phyloP scores from a whole-genome alignment of 495 filamentous ascomycete genomes.

The Penicillium egyptiacum region DNA sequence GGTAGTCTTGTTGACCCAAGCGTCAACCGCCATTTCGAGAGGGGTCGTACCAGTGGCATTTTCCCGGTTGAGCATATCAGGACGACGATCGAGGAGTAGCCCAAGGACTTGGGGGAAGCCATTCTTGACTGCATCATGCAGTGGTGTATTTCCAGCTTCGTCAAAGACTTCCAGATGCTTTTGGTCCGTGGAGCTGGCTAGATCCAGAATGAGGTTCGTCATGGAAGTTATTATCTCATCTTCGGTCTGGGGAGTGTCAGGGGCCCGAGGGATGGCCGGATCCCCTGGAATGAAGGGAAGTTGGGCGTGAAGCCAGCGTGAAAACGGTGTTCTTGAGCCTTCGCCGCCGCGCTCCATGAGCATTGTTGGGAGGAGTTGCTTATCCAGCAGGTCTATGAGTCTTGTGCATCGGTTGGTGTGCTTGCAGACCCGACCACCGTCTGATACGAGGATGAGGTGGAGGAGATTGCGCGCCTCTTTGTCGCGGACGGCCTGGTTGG shows the following conservation, averaged over 20 bases:
- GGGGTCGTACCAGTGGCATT: constrained; percentile 71
- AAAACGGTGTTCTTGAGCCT: constrained; percentile 52
- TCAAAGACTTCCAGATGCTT: constrained; percentile 62
- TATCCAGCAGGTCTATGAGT: constrained; percentile 56
- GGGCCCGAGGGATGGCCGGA: neutral
- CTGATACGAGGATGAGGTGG: constrained; percentile 49
- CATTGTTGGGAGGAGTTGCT: constrained; percentile 44
- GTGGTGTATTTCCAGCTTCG: constrained; percentile 63
- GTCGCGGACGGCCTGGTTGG: constrained; percentile 61
- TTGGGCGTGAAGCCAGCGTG: constrained; percentile 33
- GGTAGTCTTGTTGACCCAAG: constrained; percentile 41
- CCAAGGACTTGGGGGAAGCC: constrained; percentile 37
- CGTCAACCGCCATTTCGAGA: constrained; percentile 59
- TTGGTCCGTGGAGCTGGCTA: constrained; percentile 45
- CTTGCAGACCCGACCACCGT: constrained; percentile 4
- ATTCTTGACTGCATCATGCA: constrained; percentile 56
- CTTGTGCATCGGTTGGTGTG: constrained; percentile 31
- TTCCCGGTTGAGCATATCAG: constrained; percentile 61
- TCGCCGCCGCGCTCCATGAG: constrained; percentile 45
- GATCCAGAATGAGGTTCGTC: constrained; percentile 44
- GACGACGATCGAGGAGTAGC: constrained; percentile 54
- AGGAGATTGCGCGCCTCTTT: constrained; percentile 56
- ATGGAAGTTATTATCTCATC: neutral
- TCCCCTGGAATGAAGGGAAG: neutral
- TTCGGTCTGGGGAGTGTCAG: neutral